A percentile compares a stretch with the other conserved stretches of the same genome.
Conservation (phyloP, 1,284 basidiomycete species). For the Boletus semigastroideus region DNA sequence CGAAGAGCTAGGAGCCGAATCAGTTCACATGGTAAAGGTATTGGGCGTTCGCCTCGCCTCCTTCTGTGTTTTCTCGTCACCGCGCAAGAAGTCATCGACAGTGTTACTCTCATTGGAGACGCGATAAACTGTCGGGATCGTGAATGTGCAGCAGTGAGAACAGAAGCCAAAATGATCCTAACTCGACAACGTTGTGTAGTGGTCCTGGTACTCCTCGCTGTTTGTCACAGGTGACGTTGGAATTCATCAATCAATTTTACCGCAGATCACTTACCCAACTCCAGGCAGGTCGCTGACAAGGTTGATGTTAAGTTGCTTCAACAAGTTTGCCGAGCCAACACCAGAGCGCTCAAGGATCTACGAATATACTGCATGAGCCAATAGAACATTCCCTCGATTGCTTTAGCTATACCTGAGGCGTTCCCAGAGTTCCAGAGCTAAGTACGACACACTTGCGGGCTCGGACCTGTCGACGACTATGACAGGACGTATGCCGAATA, state of each 20-base stretch:
- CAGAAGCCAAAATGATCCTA: constrained; percentile 18
- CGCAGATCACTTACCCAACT: constrained; percentile 50
- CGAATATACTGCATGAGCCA: background rate
- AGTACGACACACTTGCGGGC: constrained; percentile 67
- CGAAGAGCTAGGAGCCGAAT: constrained; percentile 45
- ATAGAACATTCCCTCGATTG: background rate
- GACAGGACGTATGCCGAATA: background rate
- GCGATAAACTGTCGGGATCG: constrained; percentile 55
- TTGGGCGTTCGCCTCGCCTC: constrained; percentile 38
- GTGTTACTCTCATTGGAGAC: constrained; percentile 65
- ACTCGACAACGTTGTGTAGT: constrained; percentile 69
- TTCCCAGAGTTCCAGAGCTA: constrained; percentile 65
- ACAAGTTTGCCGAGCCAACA: constrained; percentile 54
- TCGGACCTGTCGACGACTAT: constrained; percentile 34
- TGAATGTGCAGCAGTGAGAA: background rate
- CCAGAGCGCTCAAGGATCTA: constrained; percentile 71
- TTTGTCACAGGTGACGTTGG: constrained; percentile 1
- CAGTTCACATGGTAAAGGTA: background rate
- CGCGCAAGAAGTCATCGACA: constrained; percentile 67
- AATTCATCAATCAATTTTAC: background rate
- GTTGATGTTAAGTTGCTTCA: constrained; percentile 58
- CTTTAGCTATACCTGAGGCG: constrained; percentile 43
- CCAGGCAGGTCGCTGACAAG: constrained; percentile 69
- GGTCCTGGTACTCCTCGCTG: constrained; percentile 71
- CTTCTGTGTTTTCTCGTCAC: constrained; percentile 55